Evolutionary conservation across 805 yeast genomes (phyloP).

Genomic region (Candida xyloterini): DNA sequence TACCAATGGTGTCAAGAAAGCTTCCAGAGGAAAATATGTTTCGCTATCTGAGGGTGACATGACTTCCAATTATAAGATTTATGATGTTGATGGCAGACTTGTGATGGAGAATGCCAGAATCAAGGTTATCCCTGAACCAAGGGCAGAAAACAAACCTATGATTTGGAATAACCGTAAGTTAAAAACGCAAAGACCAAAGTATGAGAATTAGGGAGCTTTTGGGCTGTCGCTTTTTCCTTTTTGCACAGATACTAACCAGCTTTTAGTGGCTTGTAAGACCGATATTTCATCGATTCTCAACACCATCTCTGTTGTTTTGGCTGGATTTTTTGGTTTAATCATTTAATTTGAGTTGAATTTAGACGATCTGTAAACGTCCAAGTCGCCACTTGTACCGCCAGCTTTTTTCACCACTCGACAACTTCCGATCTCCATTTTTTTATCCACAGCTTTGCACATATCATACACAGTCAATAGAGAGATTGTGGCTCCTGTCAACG

Average conservation of each 20-base stretch:
- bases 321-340: constrained; percentile 13
- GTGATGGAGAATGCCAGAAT: constrained; percentile 24
- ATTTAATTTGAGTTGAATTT: constrained; percentile 3
- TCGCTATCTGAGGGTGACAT: constrained; percentile 43
- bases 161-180: constrained; percentile 27
- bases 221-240: constrained; percentile 2
- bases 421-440: constrained; percentile 39
- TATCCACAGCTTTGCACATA: constrained; percentile 59
- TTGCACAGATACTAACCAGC: constrained; percentile 5
- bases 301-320: constrained; percentile 12
- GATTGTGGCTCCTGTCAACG: constrained; percentile 43
- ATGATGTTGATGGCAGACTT: constrained; percentile 41
- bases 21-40: constrained; percentile 48
- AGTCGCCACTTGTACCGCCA: constrained; percentile 42
- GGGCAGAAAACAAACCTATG: constrained; percentile 11
- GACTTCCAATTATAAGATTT: constrained; percentile 40
- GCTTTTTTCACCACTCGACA: constrained; percentile 39
- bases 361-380: constrained; percentile 1
- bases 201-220: constrained; percentile 7
- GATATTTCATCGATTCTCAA: constrained; percentile 9
- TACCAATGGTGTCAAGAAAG: constrained; percentile 44
- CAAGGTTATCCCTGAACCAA: constrained; percentile 27
- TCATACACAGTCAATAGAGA: constrained; percentile 50
- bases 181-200: constrained; percentile 8
- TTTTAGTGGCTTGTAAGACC: constrained; percentile 12